Percentiles rank a stretch among this genome's conserved stretches.
Conservation (phyloP, 116 monocot genomes). For the Iris pallida region DNA sequence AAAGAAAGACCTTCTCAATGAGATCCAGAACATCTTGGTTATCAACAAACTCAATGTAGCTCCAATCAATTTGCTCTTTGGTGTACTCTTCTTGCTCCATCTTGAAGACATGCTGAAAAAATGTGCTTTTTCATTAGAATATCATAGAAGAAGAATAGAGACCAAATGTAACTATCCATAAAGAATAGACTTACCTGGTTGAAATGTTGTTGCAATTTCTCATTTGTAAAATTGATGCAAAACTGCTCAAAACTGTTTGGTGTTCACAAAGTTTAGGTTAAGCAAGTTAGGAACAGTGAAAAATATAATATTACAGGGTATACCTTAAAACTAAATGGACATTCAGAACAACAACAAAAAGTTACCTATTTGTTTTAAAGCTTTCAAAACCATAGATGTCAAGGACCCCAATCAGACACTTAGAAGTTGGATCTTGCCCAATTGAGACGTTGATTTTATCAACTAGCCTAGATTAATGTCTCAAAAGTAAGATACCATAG, state of each 20-base stretch:
- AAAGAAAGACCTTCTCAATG: slow-evolving; percentile 59
- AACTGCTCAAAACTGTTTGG: slow-evolving; percentile 67
- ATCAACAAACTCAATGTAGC: slow-evolving; percentile 85
- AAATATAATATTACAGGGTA: too few species aligned
- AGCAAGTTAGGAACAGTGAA: too few species aligned
- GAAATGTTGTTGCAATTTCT: slow-evolving; percentile 86
- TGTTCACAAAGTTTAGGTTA: too few species aligned
- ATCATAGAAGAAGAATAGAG: slow-evolving; percentile 3
- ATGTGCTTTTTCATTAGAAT: not conserved
- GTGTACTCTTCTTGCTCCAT: slow-evolving; percentile 70
- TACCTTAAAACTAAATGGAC: too few species aligned
- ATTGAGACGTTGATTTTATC: slow-evolving; percentile 62
- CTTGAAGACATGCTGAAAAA: slow-evolving; percentile 67
- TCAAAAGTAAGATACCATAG: not conserved
- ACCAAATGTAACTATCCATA: not conserved
- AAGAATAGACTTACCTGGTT: slow-evolving; percentile 48
- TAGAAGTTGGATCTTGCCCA: slow-evolving; percentile 58
- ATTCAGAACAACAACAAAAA: too few species aligned
- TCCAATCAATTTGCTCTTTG: slow-evolving; percentile 76
- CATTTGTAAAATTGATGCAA: slow-evolving; percentile 83
- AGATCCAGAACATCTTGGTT: slow-evolving; percentile 77
- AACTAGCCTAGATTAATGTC: slow-evolving; percentile 38
- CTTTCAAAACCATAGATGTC: slow-evolving; percentile 83
- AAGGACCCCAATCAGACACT: slow-evolving; percentile 61
- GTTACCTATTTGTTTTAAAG: slow-evolving; percentile 56